Base-by-base conservation (phyloP, 2,329 filamentous ascomycete genomes). In the Hypomyces rosellus region DNA sequence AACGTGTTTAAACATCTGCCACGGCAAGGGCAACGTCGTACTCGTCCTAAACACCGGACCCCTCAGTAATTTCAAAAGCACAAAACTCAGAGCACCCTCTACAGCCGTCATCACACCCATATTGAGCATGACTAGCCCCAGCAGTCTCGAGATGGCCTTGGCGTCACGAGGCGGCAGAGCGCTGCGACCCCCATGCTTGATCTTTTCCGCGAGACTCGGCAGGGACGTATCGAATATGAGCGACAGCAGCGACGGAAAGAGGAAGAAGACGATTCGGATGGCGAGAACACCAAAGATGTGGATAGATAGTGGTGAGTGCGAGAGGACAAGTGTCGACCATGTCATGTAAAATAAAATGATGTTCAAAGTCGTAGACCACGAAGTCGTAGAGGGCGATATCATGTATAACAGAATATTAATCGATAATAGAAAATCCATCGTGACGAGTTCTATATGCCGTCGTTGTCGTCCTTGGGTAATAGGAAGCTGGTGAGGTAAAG, bases 331-430 rank as follows among this genome's bases (percentile, higher is more conserved):
- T 0, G 88, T 92, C 5, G 83, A 82, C 90, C 90, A 96, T 59
- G 88, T 92, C 72, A 95, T 80, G 66, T 90, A 92, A 69, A 96
- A 93, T 73, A 95, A 91, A 55, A 95, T 72, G 20, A 95, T 71
- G 66, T 93, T 96, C 55, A 95, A 74, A 1, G 85, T 90, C 1
- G 89, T 92, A 13, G 76, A 85, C 72, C 86, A 90, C 6, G 86
- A 85, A 6, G 81, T 78, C 51, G 82, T 65, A 43, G 77, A 73
- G 2, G 81, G 79, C 16, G 81, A 76, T 45, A 84, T 72, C 59
- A 87, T 74, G 61, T 84, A 86, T 25, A 85, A 86, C 38, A 88
- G 69, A 55, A 89, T 77, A 1, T 87, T 87, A 36, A 92, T 75
- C 2, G 86, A 88, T 51, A 91, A 73, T 45, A 91, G 72, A 20